Evolutionary conservation across 371 early-diverging fungal genomes (phyloP).

Genomic region (Mortierella sp.): DNA sequence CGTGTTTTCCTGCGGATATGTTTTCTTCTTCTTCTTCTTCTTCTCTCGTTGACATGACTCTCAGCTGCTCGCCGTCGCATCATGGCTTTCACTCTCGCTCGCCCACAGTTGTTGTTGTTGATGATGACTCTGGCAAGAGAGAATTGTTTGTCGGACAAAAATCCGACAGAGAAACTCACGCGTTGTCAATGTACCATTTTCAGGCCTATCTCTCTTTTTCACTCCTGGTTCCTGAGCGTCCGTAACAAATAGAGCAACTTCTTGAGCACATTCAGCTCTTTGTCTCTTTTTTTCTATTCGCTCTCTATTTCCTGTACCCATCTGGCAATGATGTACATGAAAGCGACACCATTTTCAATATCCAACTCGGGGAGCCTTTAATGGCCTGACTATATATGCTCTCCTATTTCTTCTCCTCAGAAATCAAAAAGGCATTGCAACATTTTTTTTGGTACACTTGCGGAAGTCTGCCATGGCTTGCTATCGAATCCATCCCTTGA

Average conservation of each 20-base stretch:
- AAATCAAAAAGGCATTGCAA: not conserved
- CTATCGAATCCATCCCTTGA: not conserved
- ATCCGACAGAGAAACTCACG: not conserved
- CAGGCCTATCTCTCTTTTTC: not conserved
- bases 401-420: not conserved
- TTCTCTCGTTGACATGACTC: not conserved
- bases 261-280: constrained; percentile 3
- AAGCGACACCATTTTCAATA: not conserved
- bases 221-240: not conserved
- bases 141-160: not conserved
- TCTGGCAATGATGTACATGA: not conserved
- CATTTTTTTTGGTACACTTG: not conserved
- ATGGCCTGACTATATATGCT: not conserved
- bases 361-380: not conserved
- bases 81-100: not conserved
- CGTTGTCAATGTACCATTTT: not conserved
- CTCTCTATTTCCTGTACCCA: not conserved
- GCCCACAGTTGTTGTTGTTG: not conserved
- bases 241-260: not conserved
- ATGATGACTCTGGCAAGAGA: not conserved
- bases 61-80: not conserved
- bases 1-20: too few relatives aligned
- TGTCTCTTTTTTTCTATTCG: not conserved
- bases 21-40: not conserved
- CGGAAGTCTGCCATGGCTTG: not conserved